A percentile compares a stretch with the other conserved stretches of the same genome.
Evolutionary conservation across 2,329 filamentous ascomycete genomes (phyloP).

Genomic region (Colletotrichum godetiae): DNA sequence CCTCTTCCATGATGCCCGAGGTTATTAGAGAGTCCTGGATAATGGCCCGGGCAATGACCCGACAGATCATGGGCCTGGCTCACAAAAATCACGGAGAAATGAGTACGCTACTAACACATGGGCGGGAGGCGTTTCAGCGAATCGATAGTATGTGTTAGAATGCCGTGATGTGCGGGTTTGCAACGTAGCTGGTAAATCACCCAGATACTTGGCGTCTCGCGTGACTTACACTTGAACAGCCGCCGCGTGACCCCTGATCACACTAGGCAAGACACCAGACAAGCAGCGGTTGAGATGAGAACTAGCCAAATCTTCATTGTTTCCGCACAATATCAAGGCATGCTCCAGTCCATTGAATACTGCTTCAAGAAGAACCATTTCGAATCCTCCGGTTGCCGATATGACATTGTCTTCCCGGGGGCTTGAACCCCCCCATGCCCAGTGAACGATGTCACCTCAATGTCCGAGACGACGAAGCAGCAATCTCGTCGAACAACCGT

Average conservation of each 20-base stretch:
- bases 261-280: too few species aligned
- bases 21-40: neutral
- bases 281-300: neutral
- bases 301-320: neutral
- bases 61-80: neutral
- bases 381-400: neutral
- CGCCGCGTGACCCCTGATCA: neutral
- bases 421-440: neutral
- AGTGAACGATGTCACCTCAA: neutral
- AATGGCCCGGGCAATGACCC: neutral
- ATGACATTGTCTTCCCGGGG: neutral
- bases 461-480: neutral
- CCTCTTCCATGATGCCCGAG: neutral
- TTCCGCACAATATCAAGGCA: neutral
- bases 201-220: neutral
- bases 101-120: neutral
- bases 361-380: neutral
- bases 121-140: neutral
- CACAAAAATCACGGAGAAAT: neutral
- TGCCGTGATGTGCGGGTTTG: neutral
- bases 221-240: too few species aligned
- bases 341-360: neutral
- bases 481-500: neutral
- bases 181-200: neutral
- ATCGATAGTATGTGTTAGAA: neutral